These are phyloP conservation scores for Candida neerlandica DNA, from an alignment of 1,139 yeast species.

Conservation along the genomic window DNA sequence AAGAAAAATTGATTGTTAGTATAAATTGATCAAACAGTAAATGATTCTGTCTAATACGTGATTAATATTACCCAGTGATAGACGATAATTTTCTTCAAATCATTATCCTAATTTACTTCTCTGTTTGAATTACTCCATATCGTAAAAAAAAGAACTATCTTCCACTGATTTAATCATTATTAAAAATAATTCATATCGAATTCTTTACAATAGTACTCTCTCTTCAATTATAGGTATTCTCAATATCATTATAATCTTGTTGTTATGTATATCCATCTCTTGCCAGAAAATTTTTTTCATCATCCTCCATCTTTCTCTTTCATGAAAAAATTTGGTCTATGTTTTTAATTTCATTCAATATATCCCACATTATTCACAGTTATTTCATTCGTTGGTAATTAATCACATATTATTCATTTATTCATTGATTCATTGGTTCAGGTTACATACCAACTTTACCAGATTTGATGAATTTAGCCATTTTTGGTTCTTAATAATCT, in stretches of 20 bases:
- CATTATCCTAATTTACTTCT: background rate
- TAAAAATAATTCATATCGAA: background rate
- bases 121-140: too few relatives aligned
- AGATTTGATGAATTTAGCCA: constrained; percentile 98
- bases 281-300: too few relatives aligned
- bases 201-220: too few relatives aligned
- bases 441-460: constrained; percentile 96
- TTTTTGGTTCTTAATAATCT: constrained; percentile 34
- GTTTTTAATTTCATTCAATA: background rate
- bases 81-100: background rate
- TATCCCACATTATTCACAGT: background rate
- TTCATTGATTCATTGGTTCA: background rate
- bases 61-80: background rate
- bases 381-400: background rate
- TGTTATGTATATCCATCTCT: background rate
- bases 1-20: constrained; percentile 34
- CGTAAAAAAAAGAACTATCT: too few relatives aligned
- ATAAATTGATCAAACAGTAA: constrained; percentile 12
- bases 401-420: constrained; percentile 2
- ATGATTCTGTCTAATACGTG: background rate
- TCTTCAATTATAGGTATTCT: too few relatives aligned
- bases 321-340: too few relatives aligned
- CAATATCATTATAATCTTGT: background rate
- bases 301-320: too few relatives aligned
- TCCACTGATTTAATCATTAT: too few relatives aligned